Evolutionary conservation across 768 basidiomycete species (phyloP), one percentile per base, ranked within the genome.

Genomic region (Mycena venus): DNA sequence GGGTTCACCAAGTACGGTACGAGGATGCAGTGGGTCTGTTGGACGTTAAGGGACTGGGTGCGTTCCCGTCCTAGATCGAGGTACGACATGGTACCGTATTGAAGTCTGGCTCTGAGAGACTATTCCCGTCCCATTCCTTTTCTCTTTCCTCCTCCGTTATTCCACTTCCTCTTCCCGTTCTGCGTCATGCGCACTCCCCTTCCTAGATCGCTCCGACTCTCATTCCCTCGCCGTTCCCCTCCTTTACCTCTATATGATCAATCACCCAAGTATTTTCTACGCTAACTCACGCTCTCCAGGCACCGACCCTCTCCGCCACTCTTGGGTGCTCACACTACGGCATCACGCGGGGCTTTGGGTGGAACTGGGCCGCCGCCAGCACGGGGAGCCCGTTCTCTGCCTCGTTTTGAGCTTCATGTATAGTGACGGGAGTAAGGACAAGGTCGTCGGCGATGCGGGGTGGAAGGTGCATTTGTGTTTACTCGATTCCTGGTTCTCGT

Each of bases 1-100:
- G 82, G 82, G 0, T 83, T 83, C 72, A 83, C 82, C 40, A 83
- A 81, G 49, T 83, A 80, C 71, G 81, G 80, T 60, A 77, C 70
- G 19, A 68, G 80, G 38, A 68, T 79, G 53, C 81, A 81, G 63
- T 83, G 81, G 38, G 79, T 83, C 36, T 51, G 82, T 83, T 32
- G 32, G 23, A 29, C 4, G 51, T 74, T 9, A 40, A n/a, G 29
- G 29, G 58, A n/a, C n/a, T n/a, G 31, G 70, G 70, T 65, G 31
- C 31, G 70, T 49, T 49, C 47, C n/a, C 31, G 21, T n/a, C 11
- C n/a, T 47, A 19, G n/a, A n/a, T n/a, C n/a, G n/a, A n/a, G n/a
- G n/a, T n/a, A n/a, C n/a, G n/a, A n/a, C n/a, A n/a, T n/a, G n/a
- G n/a, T n/a, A n/a, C n/a, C n/a, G n/a, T n/a, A n/a, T n/a, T n/a